Base-by-base conservation (phyloP, 495 filamentous ascomycete genomes). In the Xylaria grammica region DNA sequence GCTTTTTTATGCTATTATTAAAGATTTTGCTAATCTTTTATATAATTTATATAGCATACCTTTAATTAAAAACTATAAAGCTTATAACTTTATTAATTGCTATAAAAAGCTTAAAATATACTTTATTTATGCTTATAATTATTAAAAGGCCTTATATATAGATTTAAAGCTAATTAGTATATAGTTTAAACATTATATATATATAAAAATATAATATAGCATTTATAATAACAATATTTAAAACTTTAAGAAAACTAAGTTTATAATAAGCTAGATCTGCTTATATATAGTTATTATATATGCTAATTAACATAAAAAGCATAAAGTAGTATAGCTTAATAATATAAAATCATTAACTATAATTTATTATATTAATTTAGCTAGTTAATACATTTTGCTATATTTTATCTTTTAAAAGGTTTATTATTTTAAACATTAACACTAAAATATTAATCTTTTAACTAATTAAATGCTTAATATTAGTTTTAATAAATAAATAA, bases 1-100 rank as follows among this genome's bases (percentile, higher is more conserved):
- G 20, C 8, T 46, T 32, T 26, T 7, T 46, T 45, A 60, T 24
- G 19, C 19, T 45, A 60, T 10, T 46, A 60, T 45, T 22, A 60
- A 45, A 48, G 11, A 48, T 48, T 22, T 48, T 5, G 45, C 19
- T 11, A 11, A 48, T 48, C 11, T 22, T 20, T 26, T 48, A 7
- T 26, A 11, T 6, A 48, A 48, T 8, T 20, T 26, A 24, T 11
- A 11, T 26, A 26, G 22, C 19, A 11, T 11, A 26, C 19, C 45
- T 7, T 11, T 11, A 2, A 11, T 48, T 48, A 26, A 11, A 3
- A 48, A 48, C 5, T 19, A 48, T 19, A 22, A 26, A 19, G 45
- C 19, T 20, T 22, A 26, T 22, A 48, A 48, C 45, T 48, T 48
- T 26, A 26, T 48, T 26, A 48, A 20, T 26, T 26, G 19, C 19